These are phyloP conservation scores for Triticum aestivum DNA, from an alignment of 176 grass and related monocot genomes.

Conservation along the genomic window IWGSC_CS_RefSeq_v2.1 NC_057810.1:233184747-233185246, in stretches of 20 bases:
- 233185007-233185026: conserved; percentile 35
- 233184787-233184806: background rate
- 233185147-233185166: background rate
- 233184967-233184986: conserved; percentile 92
- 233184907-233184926: conserved; percentile 6
- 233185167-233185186: background rate
- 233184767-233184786: conserved; percentile 21
- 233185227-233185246: background rate
- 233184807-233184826: conserved; percentile 17
- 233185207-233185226: background rate
- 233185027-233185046: conserved; percentile 58
- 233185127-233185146: conserved; percentile 7
- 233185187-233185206: background rate
- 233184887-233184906: conserved; percentile 11
- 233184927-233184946: conserved; percentile 42
- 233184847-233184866: conserved; percentile 46
- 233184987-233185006: conserved; percentile 49
- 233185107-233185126: background rate
- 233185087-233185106: conserved; percentile 14
- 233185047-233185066: background rate
- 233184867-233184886: conserved; percentile 31
- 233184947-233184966: conserved; percentile 82
- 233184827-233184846: conserved; percentile 60
- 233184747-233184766: conserved; percentile 28
- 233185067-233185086: background rate